A percentile compares a stretch with the other conserved stretches of the same genome.
These are phyloP conservation scores for Penicillium sp. DNA, from an alignment of 2,329 filamentous ascomycete genomes.

Conservation along the genomic window DNA sequence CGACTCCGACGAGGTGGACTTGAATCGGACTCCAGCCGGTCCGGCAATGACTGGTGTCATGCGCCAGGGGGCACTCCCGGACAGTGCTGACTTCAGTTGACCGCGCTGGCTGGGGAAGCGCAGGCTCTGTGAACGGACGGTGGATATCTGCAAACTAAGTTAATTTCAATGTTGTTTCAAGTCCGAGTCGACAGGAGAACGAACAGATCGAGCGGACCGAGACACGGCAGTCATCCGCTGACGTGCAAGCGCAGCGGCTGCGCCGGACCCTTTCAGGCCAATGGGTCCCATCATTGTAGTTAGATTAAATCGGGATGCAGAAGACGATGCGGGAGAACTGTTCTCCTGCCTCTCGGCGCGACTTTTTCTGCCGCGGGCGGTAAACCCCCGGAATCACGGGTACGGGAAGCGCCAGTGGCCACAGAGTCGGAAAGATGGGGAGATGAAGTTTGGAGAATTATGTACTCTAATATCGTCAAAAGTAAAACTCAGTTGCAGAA, in stretches of 20 bases:
- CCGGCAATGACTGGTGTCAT: conserved; percentile 21
- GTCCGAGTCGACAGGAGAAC: conserved; percentile 15
- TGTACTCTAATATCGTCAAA: neutral
- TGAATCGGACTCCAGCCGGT: conserved; percentile 36
- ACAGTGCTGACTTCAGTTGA: conserved; percentile 21
- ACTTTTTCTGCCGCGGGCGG: conserved; percentile 38
- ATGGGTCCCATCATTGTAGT: conserved; percentile 54
- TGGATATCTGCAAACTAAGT: conserved; percentile 33
- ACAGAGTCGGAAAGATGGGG: neutral
- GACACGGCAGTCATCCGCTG: conserved; percentile 29
- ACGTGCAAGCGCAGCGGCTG: conserved; percentile 39
- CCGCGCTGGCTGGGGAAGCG: conserved; percentile 21
- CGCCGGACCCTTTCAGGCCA: conserved; percentile 50
- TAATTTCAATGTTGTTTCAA: conserved; percentile 16
- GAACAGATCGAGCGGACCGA: conserved; percentile 37
- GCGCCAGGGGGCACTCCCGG: conserved; percentile 24
- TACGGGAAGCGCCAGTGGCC: conserved; percentile 4
- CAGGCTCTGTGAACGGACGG: conserved; percentile 29
- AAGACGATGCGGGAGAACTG: conserved; percentile 14
- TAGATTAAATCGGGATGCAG: conserved; percentile 12
- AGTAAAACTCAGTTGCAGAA: conserved; percentile 11
- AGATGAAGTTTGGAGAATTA: neutral
- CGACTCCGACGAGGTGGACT: conserved; percentile 33
- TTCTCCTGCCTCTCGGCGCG: conserved; percentile 31
- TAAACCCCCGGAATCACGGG: conserved; percentile 16